Conservation (phyloP, 306 rosid species). For the Cucurbita maxima region DNA sequence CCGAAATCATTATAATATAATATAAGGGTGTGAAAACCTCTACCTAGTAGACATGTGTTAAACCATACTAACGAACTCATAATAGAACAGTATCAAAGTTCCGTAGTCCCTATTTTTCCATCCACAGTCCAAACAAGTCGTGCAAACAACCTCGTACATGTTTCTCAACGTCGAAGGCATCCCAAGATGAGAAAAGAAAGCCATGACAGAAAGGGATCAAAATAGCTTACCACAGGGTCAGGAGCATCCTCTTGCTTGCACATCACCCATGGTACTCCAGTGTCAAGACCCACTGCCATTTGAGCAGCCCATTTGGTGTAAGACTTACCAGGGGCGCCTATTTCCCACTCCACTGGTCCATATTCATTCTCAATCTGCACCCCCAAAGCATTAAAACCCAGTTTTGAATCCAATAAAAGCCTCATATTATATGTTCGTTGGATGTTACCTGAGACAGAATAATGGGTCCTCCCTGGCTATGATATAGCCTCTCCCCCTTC, state of each 20-base stretch:
- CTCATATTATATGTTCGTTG: not conserved
- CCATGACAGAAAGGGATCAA: not conserved
- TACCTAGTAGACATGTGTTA: too few relatives aligned
- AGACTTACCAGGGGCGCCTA: slow-evolving; percentile 80
- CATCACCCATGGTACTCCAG: slow-evolving; percentile 98
- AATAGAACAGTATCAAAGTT: not conserved
- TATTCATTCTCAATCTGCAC: slow-evolving; percentile 83
- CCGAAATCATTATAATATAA: too few relatives aligned
- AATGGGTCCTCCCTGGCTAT: slow-evolving; percentile 91
- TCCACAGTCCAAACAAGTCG: not conserved
- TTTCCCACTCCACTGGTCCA: slow-evolving; percentile 88
- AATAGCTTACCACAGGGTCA: slow-evolving; percentile 58
- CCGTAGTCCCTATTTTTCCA: not conserved
- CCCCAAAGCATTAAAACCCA: slow-evolving; percentile 2
- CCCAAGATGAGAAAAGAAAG: not conserved
- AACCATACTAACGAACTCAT: not conserved
- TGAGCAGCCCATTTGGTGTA: slow-evolving; percentile 77
- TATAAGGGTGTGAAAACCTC: too few relatives aligned
- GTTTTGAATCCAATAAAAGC: slow-evolving; percentile 6
- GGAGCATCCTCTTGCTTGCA: slow-evolving; percentile 99
- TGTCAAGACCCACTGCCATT: slow-evolving; percentile 77
- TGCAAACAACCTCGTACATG: not conserved
- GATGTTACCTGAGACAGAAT: slow-evolving; percentile 64
- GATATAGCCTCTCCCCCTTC: slow-evolving; percentile 73
- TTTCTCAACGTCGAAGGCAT: not conserved